Conservation (phyloP, 2,329 filamentous ascomycete species). For the Talaromyces sp. region DNA sequence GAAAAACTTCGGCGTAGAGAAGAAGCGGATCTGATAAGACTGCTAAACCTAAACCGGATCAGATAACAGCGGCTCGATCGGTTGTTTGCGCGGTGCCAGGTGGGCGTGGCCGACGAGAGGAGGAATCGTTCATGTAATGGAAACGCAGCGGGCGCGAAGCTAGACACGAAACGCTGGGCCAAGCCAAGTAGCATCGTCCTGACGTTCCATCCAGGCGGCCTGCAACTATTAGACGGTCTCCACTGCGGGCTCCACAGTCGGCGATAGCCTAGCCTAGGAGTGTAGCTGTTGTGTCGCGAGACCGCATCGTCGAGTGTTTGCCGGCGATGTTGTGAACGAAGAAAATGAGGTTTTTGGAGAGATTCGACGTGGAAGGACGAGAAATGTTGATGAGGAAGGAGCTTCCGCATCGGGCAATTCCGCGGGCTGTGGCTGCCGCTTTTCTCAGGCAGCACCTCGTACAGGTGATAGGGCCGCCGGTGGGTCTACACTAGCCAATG, state of each 20-base stretch:
- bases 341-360: too few relatives aligned
- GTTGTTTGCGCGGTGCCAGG: background rate
- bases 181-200: background rate
- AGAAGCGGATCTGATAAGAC: background rate
- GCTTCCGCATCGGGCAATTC: background rate
- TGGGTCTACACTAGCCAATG: background rate
- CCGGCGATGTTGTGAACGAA: background rate
- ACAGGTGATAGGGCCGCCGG: background rate
- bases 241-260: background rate
- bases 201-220: background rate
- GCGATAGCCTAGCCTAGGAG: background rate
- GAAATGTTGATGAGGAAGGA: background rate
- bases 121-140: background rate
- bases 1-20: background rate
- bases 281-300: background rate
- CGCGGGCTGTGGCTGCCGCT: background rate
- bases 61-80: background rate
- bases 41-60: background rate
- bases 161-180: too few relatives aligned
- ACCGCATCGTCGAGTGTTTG: background rate
- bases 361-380: too few relatives aligned
- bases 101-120: background rate
- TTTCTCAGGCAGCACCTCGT: background rate
- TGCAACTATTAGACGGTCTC: background rate
- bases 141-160: background rate